phyloP scores from a whole-genome alignment of 257 asterid genomes.

The Fraxinus cuspidata region DNA sequence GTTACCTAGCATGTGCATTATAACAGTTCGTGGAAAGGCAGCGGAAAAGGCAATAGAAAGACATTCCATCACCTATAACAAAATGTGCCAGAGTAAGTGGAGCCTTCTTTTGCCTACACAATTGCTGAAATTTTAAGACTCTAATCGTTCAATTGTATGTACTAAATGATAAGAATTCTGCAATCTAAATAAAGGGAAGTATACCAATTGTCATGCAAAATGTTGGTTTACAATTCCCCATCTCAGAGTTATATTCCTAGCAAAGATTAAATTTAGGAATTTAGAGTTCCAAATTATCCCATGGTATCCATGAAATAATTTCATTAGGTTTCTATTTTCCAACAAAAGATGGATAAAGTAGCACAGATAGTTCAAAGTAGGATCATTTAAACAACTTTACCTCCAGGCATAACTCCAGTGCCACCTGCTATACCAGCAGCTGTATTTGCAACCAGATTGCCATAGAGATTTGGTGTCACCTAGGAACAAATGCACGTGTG shows the following conservation, averaged over 20 bases:
- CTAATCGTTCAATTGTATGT: background rate
- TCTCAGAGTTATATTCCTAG: background rate
- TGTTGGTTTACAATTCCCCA: background rate
- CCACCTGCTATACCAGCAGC: conserved; percentile 99
- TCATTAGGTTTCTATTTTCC: background rate
- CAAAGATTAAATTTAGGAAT: background rate
- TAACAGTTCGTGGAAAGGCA: background rate
- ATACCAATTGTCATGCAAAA: background rate
- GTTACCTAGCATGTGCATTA: background rate
- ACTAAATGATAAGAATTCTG: background rate
- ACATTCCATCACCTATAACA: background rate
- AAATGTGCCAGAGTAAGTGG: background rate
- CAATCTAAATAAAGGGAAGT: background rate
- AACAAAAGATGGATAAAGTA: background rate
- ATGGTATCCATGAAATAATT: background rate
- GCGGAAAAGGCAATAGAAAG: background rate
- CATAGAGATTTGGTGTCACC: conserved; percentile 99
- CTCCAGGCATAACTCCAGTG: conserved; percentile 98
- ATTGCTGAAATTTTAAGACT: background rate
- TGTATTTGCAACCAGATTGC: conserved; percentile 83
- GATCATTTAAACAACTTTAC: conserved; percentile 26
- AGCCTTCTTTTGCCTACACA: background rate
- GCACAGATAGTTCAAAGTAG: background rate
- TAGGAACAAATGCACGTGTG: conserved; percentile 26
- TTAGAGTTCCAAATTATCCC: background rate